Evolutionary conservation across 1,284 basidiomycete species (phyloP).

Genomic region (Sporisorium sorghi): DNA sequence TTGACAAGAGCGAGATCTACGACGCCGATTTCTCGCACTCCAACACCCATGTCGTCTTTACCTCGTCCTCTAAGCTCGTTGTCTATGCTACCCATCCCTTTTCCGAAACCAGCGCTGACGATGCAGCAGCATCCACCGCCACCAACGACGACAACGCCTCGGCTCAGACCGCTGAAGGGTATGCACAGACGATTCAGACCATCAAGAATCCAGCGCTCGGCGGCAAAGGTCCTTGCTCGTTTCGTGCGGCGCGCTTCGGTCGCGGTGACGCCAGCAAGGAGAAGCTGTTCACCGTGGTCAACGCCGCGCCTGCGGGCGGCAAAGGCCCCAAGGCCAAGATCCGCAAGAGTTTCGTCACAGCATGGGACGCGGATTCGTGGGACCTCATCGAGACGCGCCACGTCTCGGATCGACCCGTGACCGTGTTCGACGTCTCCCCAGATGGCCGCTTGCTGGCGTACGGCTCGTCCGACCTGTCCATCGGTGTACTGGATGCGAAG

Average conservation of each 20-base stretch:
- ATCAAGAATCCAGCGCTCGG: slow-evolving; percentile 64
- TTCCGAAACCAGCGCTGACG: slow-evolving; percentile 18
- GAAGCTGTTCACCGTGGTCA: slow-evolving; percentile 63
- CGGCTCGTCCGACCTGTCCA: slow-evolving; percentile 86
- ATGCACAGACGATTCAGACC: slow-evolving; percentile 55
- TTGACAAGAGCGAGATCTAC: slow-evolving; percentile 61
- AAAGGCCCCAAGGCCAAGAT: slow-evolving; percentile 55
- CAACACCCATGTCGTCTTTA: slow-evolving; percentile 58
- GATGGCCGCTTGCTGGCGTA: slow-evolving; percentile 86
- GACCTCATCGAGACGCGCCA: slow-evolving; percentile 56
- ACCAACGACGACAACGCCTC: slow-evolving; percentile 17
- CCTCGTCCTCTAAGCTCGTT: slow-evolving; percentile 55
- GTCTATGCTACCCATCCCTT: slow-evolving; percentile 57
- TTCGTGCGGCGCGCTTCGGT: slow-evolving; percentile 57
- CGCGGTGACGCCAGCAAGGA: slow-evolving; percentile 45
- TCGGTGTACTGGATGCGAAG: slow-evolving; percentile 84
- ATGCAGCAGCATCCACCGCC: no score
- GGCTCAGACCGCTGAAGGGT: slow-evolving; percentile 19
- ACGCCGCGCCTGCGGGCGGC: slow-evolving; percentile 47
- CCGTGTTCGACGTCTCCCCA: slow-evolving; percentile 67
- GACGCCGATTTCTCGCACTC: slow-evolving; percentile 65
- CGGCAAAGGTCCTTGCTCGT: slow-evolving; percentile 59
- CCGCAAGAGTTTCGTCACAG: slow-evolving; percentile 63
- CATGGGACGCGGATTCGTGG: slow-evolving; percentile 66
- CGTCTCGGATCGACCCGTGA: slow-evolving; percentile 64